Percentiles rank a stretch among this genome's conserved stretches.
These are phyloP conservation scores for Penicillium pancosmium DNA, from an alignment of 495 filamentous ascomycete species.

Conservation along the genomic window DNA sequence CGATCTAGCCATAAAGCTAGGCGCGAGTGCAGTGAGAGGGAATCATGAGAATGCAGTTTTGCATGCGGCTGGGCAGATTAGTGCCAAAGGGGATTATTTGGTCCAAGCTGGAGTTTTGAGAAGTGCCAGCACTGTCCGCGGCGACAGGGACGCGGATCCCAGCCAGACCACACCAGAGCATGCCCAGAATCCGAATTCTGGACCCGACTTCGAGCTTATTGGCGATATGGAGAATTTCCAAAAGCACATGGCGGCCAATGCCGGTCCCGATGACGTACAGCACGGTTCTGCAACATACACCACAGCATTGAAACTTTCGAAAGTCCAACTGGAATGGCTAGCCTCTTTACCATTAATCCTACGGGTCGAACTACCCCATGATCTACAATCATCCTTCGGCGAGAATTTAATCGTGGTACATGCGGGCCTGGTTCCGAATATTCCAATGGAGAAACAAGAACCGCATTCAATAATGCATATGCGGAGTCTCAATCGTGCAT, in stretches of 20 bases:
- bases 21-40: conserved; percentile 74
- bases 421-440: conserved; percentile 71
- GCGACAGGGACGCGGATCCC: too few relatives aligned
- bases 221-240: conserved; percentile 1
- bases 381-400: conserved; percentile 33
- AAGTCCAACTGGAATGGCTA: conserved; percentile 65
- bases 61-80: conserved; percentile 23
- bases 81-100: not conserved
- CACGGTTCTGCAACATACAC: conserved; percentile 12
- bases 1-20: conserved; percentile 41
- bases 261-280: not conserved
- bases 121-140: not conserved
- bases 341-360: conserved; percentile 69
- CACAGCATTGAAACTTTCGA: conserved; percentile 37
- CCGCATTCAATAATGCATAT: conserved; percentile 80
- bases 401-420: conserved; percentile 68
- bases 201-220: not conserved
- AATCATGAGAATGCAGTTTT: conserved; percentile 86
- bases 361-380: conserved; percentile 50
- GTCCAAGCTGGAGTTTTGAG: not conserved
- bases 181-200: too few relatives aligned
- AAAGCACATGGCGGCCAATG: not conserved
- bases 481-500: conserved; percentile 51
- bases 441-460: conserved; percentile 67
- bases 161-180: too few relatives aligned